phyloP scores from a whole-genome alignment of 2,329 filamentous ascomycete genomes.

The Pyrenophora graminea region DNA sequence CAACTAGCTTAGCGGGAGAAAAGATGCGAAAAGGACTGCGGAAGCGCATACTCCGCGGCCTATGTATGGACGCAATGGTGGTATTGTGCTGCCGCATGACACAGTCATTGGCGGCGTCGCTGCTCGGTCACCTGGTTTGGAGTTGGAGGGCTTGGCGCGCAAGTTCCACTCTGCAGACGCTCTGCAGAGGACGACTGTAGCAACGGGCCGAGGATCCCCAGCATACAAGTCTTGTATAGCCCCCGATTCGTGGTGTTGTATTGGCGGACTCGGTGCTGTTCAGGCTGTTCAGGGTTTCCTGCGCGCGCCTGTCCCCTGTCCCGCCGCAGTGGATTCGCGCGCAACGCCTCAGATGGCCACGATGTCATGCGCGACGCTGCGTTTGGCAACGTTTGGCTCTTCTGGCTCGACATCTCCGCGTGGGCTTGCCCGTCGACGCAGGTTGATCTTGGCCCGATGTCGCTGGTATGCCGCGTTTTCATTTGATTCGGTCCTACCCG shows the following conservation, averaged over 20 bases:
- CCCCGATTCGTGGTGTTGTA: background rate
- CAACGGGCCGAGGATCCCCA: slow-evolving; percentile 9
- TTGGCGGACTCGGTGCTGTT: background rate
- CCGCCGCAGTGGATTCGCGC: background rate
- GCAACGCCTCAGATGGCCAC: background rate
- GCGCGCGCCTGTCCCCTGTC: background rate
- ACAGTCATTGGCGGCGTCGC: slow-evolving; percentile 31
- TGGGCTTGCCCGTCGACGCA: slow-evolving; percentile 20
- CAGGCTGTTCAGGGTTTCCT: background rate
- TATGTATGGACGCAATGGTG: slow-evolving; percentile 15
- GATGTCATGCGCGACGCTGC: slow-evolving; percentile 25
- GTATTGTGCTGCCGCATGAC: slow-evolving; percentile 27
- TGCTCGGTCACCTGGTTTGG: slow-evolving; percentile 16
- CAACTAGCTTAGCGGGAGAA: slow-evolving; percentile 10
- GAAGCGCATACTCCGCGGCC: slow-evolving; percentile 15
- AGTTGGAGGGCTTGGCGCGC: slow-evolving; percentile 22
- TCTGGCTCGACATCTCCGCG: slow-evolving; percentile 20
- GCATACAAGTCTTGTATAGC: background rate
- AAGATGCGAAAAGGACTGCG: slow-evolving; percentile 1
- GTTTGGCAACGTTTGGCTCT: slow-evolving; percentile 11
- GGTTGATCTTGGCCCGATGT: slow-evolving; percentile 31
- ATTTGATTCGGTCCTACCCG: slow-evolving; percentile 40
- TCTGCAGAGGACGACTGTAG: slow-evolving; percentile 24
- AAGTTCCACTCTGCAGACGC: slow-evolving; percentile 18
- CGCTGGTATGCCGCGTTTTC: slow-evolving; percentile 28